phyloP scores from a whole-genome alignment of 495 filamentous ascomycete species.

The Penicillium malachiteum region DNA sequence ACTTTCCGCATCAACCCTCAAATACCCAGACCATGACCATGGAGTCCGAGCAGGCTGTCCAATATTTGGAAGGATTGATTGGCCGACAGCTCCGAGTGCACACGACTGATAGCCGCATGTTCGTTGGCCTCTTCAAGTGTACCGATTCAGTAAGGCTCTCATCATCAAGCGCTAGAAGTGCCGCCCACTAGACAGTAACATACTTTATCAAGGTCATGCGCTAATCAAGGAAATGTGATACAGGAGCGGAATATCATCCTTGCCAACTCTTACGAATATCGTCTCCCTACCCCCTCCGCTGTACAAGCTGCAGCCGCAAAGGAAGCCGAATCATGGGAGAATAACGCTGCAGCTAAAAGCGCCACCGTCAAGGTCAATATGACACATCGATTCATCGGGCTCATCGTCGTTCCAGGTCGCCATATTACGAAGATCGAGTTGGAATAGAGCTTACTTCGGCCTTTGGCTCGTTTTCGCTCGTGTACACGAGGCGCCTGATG shows the following conservation, averaged over 20 bases:
- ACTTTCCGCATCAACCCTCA: neutral
- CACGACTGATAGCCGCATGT: constrained; percentile 82
- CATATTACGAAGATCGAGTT: constrained; percentile 85
- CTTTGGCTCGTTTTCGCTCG: constrained; percentile 10
- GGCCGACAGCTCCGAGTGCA: constrained; percentile 67
- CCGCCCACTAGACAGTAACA: neutral
- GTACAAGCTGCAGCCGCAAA: constrained; percentile 39
- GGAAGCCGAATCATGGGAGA: constrained; percentile 19
- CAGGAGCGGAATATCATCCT: constrained; percentile 86
- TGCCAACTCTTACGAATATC: constrained; percentile 82
- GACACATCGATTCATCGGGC: constrained; percentile 80
- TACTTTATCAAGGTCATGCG: neutral
- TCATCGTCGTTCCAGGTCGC: constrained; percentile 86
- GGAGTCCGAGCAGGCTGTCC: constrained; percentile 40
- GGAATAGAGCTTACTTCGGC: constrained; percentile 55
- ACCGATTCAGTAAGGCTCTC: constrained; percentile 72
- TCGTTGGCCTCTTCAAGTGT: constrained; percentile 88
- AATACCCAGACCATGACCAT: constrained; percentile 22
- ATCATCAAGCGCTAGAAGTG: neutral
- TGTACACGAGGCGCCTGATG: constrained; percentile 23
- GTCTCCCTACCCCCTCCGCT: constrained; percentile 58
- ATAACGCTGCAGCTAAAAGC: constrained; percentile 24
- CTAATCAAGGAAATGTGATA: constrained; percentile 2
- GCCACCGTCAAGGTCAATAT: constrained; percentile 61
- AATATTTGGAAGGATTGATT: constrained; percentile 48